phyloP scores from a whole-genome alignment of 2,329 filamentous ascomycete genomes.

The Sarocladium brachiariae region DNA sequence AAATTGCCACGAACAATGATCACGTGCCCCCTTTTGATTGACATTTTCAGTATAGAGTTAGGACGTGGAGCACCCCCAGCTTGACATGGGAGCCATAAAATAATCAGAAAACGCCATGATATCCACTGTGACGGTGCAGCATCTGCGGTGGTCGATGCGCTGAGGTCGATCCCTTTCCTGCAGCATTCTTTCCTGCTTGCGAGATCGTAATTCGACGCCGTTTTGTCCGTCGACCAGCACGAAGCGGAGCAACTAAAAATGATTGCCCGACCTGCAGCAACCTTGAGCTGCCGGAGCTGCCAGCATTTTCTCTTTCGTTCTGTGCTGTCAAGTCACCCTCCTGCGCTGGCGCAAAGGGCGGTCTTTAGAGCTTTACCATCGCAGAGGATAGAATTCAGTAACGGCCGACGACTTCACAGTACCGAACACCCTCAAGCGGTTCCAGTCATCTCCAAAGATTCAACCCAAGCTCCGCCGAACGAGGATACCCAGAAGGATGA shows the following conservation, averaged over 20 bases:
- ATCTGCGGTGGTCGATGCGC: not conserved
- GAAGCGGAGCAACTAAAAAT: not conserved
- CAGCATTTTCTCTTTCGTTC: constrained; percentile 10
- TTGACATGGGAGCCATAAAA: not conserved
- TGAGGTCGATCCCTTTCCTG: not conserved
- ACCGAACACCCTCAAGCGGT: not conserved
- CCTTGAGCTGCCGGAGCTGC: constrained; percentile 13
- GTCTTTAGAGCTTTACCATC: not conserved
- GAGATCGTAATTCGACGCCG: not conserved
- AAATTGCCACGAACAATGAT: constrained; percentile 4
- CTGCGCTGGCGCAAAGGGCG: not conserved
- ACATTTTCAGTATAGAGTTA: not conserved
- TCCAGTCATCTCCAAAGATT: too few relatives aligned
- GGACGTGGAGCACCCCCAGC: not conserved
- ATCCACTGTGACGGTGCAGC: not conserved
- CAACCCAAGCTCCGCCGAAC: too few relatives aligned
- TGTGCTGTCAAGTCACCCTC: constrained; percentile 1
- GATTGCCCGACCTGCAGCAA: constrained; percentile 10
- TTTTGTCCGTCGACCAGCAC: too few relatives aligned
- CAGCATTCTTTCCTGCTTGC: not conserved
- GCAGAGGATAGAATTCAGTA: too few relatives aligned
- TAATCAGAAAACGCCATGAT: not conserved
- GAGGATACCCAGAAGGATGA: too few relatives aligned
- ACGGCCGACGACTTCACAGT: too few relatives aligned
- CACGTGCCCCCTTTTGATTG: constrained; percentile 2